phyloP scores from a whole-genome alignment of 2,329 filamentous ascomycete genomes.

The Sporothrix euskadiensis region DNA sequence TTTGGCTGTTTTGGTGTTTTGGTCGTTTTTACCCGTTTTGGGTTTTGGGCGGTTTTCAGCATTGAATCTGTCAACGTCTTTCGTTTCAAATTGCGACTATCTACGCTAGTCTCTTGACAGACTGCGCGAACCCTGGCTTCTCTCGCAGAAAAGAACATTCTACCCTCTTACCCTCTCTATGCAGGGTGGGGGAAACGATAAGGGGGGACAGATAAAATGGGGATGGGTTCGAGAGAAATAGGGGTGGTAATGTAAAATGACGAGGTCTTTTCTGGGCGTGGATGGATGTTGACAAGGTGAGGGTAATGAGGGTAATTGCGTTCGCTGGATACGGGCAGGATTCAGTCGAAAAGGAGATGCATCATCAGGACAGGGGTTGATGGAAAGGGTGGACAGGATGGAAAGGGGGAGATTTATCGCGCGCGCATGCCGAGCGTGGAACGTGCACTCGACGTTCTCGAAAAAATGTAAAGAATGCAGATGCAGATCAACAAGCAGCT shows the following conservation, averaged over 20 bases:
- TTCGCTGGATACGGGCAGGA: conserved; percentile 15
- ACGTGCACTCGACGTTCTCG: not conserved
- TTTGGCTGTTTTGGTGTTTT: not conserved
- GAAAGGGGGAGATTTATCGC: not conserved
- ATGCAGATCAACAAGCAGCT: not conserved
- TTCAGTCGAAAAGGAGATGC: conserved; percentile 9
- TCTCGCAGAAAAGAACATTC: conserved; percentile 24
- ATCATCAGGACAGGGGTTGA: not conserved
- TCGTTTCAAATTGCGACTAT: conserved; percentile 31
- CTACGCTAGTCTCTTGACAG: conserved; percentile 25
- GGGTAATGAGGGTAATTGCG: conserved; percentile 12
- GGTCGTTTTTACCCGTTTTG: not conserved
- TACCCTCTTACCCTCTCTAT: conserved; percentile 21
- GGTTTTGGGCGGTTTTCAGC: not conserved
- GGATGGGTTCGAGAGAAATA: not conserved
- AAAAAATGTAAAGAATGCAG: not conserved
- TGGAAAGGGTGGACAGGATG: not conserved
- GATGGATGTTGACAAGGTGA: conserved; percentile 12
- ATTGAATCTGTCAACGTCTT: conserved; percentile 21
- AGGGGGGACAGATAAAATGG: not conserved
- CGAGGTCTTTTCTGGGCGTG: not conserved
- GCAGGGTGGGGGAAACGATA: conserved; percentile 22
- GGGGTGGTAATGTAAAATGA: not conserved
- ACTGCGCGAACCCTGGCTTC: conserved; percentile 1
- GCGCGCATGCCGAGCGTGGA: not conserved